Base-by-base conservation (phyloP, 2,329 filamentous ascomycete genomes). In the Triangularia verruculosa region DNA sequence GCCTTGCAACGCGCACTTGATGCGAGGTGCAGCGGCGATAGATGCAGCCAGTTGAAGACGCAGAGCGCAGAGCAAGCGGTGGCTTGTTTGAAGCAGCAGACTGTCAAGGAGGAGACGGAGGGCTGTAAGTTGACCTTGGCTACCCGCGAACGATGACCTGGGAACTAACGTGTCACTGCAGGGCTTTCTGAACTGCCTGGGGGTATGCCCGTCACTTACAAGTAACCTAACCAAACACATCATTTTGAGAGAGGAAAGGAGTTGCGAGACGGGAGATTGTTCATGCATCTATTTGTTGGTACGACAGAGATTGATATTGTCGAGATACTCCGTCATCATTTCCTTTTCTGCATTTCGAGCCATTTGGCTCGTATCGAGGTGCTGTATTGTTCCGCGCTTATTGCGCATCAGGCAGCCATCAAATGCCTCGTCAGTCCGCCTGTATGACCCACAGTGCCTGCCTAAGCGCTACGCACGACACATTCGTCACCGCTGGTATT, bases 211-310 rank as follows among this genome's bases (percentile, higher is more conserved):
- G 34, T 66, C n/a, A 66, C 61, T 32, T 64, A 64, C 34, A 15
- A 61, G 43, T 63, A 63, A 27, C 61, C 32, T 20, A 77, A n/a
- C n/a, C n/a, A n/a, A n/a, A n/a, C 70, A 66, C 74, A 72, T 2
- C 2, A 15, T 24, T 4, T 25, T 17, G 12, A 15, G 51, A 24
- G 51, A 51, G 28, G 59, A 30, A 17, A 3, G 51, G 51, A 54
- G 51, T 47, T 47, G 7, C n/a, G 22, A 20, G 51, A 27, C 12
- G 24, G 51, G 24, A n/a, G n/a, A n/a, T 20, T 53, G 24, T 12
- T 53, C 7, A 27, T n/a, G 24, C 17, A 20, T 53, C 8, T 17
- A 53, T 12, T 8, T 12, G 17, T 3, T 54, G 3, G 7, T 4
- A 47, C 39, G 39, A 20, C n/a, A 27, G 22, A 54, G 24, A 51